Evolutionary conservation across 805 yeast genomes (phyloP).

Genomic region (Wickerhamomyces chambardii): DNA sequence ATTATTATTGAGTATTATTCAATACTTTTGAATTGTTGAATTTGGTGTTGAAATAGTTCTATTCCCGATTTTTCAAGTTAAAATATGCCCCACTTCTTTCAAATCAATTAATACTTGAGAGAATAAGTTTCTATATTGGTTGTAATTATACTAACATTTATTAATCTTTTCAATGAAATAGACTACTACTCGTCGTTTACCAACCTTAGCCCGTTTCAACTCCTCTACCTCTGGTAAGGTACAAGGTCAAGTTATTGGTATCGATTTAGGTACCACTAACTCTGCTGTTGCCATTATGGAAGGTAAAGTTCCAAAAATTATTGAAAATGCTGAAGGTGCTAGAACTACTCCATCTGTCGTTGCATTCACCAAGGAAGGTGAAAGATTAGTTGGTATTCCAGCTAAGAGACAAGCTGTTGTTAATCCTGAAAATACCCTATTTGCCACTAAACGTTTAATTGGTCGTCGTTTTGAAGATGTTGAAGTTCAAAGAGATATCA

Average conservation of each 20-base stretch:
- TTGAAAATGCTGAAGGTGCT: constrained; percentile 75
- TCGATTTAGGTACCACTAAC: constrained; percentile 82
- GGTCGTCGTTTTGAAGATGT: constrained; percentile 65
- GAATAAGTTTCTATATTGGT: too few relatives aligned
- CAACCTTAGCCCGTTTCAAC: constrained; percentile 32
- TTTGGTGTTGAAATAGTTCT: too few relatives aligned
- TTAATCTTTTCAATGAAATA: too few relatives aligned
- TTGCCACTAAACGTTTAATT: constrained; percentile 75
- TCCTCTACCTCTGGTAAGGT: constrained; percentile 39
- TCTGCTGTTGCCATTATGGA: constrained; percentile 66
- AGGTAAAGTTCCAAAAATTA: constrained; percentile 47
- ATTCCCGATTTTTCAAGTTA: too few relatives aligned
- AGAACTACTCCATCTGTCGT: constrained; percentile 53
- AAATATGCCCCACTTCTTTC: too few relatives aligned
- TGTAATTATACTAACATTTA: too few relatives aligned
- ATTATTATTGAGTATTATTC: too few relatives aligned
- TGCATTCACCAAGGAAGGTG: constrained; percentile 47
- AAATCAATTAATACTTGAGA: too few relatives aligned
- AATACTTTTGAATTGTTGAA: too few relatives aligned
- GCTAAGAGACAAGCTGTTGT: constrained; percentile 77
- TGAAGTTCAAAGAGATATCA: constrained; percentile 65
- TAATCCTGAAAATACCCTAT: constrained; percentile 72
- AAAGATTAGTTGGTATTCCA: constrained; percentile 54
- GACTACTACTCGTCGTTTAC: constrained; percentile 13
- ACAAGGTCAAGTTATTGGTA: constrained; percentile 53